Base-by-base conservation (phyloP, 306 rosid genomes). In the Rosa chinensis region DNA sequence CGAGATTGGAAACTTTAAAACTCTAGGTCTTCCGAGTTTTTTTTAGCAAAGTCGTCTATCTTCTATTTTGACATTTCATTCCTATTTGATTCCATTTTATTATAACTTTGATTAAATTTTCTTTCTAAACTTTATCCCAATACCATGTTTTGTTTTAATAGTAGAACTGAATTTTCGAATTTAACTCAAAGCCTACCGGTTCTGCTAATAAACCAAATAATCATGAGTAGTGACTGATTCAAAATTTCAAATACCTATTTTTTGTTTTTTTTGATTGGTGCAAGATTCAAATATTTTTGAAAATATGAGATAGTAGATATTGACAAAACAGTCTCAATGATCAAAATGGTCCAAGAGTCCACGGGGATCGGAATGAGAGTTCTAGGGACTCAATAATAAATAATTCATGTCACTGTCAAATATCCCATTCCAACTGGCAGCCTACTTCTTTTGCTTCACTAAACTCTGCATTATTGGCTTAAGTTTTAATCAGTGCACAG, bases 251-350 rank as follows among this genome's bases (percentile, higher is more conserved):
- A 35, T 32, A 35, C 10, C 6, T 58, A 12, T 10, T 21, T 23
- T 64, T 64, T 44, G 4, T 4, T 28, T 12, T 4, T 12, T 25
- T 1, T 5, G 4, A 32, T 28, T 28, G 39, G 17, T 42, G 1
- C 17, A 20, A 10, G 28, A 67, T 67, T 67, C 73, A 68, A 42
- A 68, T n/a, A 39, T 3, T 18, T 68, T 68, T 68, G 73, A 68
- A 68, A 42, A 5, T 37, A 40, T 4, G 52, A 43, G 73, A n/a
- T 68, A n/a, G 3, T 42, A 43, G 35, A 43, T 40, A 20, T 18
- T 40, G 72, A 18, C 73, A 42, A 32, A 68, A 68, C 37, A 10
- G 52, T 68, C 35, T 20, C 35, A 9, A 43, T 68, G n/a, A 68
- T 68, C 52, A 68, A 20, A 40, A 5, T 43, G 52, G 73, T n/a